phyloP scores from a whole-genome alignment of 2,329 filamentous ascomycete species.

The Verticillium albo-atrum region DNA sequence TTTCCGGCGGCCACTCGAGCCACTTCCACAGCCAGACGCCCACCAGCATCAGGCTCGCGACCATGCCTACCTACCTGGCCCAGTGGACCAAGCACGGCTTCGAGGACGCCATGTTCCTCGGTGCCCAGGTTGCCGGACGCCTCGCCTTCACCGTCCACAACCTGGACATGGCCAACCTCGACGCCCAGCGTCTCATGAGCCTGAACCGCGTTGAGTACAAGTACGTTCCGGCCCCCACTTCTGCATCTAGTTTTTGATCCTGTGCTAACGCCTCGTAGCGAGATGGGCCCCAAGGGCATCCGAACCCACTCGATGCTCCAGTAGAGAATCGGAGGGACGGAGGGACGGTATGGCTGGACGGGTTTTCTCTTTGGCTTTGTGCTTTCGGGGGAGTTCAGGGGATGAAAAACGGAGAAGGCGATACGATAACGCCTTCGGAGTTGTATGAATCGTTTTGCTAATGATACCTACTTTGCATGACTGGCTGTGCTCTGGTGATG shows the following conservation, averaged over 20 bases:
- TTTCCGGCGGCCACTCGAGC: constrained; percentile 31
- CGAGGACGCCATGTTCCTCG: constrained; percentile 83
- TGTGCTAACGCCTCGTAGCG: constrained; percentile 29
- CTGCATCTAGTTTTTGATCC: neutral
- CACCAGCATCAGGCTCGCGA: constrained; percentile 74
- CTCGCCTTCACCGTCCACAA: constrained; percentile 57
- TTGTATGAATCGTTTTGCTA: neutral
- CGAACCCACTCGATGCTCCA: constrained; percentile 49
- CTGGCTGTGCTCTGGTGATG: neutral
- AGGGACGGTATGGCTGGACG: neutral
- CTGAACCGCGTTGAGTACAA: constrained; percentile 57
- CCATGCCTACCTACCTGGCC: constrained; percentile 77
- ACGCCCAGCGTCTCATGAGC: constrained; percentile 52
- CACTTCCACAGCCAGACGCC: constrained; percentile 69
- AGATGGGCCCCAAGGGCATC: constrained; percentile 50
- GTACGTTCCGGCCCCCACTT: constrained; percentile 33
- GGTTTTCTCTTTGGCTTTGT: neutral
- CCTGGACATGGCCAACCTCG: constrained; percentile 45
- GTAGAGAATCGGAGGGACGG: constrained; percentile 17
- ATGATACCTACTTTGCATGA: neutral
- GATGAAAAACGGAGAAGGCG: neutral
- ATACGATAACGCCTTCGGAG: neutral
- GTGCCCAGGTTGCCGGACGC: constrained; percentile 76
- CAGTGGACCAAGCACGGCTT: constrained; percentile 81
- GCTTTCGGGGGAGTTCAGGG: neutral